A percentile compares a stretch with the other conserved stretches of the same genome.
These are phyloP conservation scores for Hansfordia pulvinata DNA, from an alignment of 2,329 filamentous ascomycete genomes.

Conservation along the genomic window DNA sequence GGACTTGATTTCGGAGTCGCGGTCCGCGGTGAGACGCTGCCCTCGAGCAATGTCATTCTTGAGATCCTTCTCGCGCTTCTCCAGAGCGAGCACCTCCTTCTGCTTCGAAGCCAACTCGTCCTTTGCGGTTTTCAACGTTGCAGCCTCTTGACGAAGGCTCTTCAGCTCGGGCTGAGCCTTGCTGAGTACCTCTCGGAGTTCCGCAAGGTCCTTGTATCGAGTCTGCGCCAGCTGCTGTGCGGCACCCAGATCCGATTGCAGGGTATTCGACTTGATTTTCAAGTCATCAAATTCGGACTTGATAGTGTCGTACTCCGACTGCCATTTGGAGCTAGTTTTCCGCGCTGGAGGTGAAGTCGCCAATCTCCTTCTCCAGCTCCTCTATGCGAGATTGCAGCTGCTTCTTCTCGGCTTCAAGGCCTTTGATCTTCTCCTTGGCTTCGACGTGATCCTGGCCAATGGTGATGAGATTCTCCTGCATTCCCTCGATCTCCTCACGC, in stretches of 20 bases:
- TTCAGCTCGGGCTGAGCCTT: slow-evolving; percentile 81
- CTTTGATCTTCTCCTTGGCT: slow-evolving; percentile 64
- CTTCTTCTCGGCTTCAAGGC: slow-evolving; percentile 54
- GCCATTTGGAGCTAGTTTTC: slow-evolving; percentile 39
- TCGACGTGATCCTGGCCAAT: slow-evolving; percentile 77
- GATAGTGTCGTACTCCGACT: slow-evolving; percentile 43
- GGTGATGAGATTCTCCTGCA: slow-evolving; percentile 66
- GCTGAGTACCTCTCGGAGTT: slow-evolving; percentile 65
- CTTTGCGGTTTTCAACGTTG: slow-evolving; percentile 58
- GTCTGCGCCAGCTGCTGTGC: slow-evolving; percentile 77
- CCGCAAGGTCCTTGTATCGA: slow-evolving; percentile 76
- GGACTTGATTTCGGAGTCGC: slow-evolving; percentile 63
- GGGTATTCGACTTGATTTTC: slow-evolving; percentile 50
- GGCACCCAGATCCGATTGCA: slow-evolving; percentile 75
- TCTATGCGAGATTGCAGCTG: slow-evolving; percentile 49
- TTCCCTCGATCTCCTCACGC: slow-evolving; percentile 71
- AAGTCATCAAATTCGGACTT: slow-evolving; percentile 50
- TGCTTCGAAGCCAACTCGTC: slow-evolving; percentile 52
- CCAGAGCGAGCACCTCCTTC: slow-evolving; percentile 58
- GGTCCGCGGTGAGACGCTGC: slow-evolving; percentile 57
- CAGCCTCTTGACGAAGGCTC: slow-evolving; percentile 62
- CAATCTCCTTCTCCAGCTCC: slow-evolving; percentile 59
- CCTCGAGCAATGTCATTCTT: slow-evolving; percentile 58
- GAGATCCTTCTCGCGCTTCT: slow-evolving; percentile 71
- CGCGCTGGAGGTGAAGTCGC: slow-evolving; percentile 16